Conservation (phyloP, 768 basidiomycete genomes). For the Dendrothele bispora region DNA sequence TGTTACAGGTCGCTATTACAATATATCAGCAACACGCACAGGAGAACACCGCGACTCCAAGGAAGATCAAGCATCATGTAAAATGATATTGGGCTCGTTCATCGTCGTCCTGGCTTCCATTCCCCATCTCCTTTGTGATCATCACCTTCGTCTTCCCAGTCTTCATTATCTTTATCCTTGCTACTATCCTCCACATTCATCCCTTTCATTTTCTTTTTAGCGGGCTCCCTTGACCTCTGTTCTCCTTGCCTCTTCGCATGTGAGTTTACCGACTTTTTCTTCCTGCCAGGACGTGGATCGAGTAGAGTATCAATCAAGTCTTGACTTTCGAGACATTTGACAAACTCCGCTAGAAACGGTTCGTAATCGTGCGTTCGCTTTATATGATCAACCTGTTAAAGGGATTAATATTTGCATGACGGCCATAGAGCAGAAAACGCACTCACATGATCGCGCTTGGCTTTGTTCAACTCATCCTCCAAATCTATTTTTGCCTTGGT, state of each 20-base stretch:
- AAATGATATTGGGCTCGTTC: no score
- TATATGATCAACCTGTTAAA: constrained; percentile 49
- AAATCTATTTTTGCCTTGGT: constrained; percentile 37
- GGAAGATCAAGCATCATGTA: no score
- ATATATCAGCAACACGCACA: no score
- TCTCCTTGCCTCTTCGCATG: not conserved
- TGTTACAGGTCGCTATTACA: no score
- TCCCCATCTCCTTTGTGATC: not conserved
- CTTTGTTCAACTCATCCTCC: constrained; percentile 52
- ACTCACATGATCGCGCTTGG: constrained; percentile 44
- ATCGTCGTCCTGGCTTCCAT: not conserved
- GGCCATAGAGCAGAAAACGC: not conserved
- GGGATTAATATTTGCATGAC: not conserved
- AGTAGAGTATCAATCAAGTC: constrained; percentile 46
- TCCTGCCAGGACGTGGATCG: constrained; percentile 16
- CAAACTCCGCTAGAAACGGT: constrained; percentile 53
- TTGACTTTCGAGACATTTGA: constrained; percentile 42
- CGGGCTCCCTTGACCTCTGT: not conserved
- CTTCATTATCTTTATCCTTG: not conserved
- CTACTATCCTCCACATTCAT: not conserved
- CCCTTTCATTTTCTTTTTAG: not conserved
- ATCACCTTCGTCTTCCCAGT: not conserved
- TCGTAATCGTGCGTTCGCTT: constrained; percentile 66
- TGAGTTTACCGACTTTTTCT: not conserved
- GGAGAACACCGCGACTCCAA: no score